A percentile compares a stretch with the other conserved stretches of the same genome.
Conservation (phyloP, 2,329 filamentous ascomycete species). For the Blumeriella jaapii region DNA sequence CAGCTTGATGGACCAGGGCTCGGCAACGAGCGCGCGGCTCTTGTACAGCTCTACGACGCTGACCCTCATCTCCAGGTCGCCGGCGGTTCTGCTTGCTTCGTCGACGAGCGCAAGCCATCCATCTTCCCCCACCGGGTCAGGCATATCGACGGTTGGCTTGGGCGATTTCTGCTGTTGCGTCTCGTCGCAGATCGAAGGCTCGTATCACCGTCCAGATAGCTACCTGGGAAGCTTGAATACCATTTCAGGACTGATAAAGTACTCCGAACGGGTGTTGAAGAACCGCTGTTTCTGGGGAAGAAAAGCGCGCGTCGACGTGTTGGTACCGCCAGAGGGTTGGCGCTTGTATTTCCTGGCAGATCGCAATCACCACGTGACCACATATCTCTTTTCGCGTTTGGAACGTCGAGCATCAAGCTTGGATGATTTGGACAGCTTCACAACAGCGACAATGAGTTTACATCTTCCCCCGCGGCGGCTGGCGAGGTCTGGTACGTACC, state of each 20-base stretch:
- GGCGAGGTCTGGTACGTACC: conserved; percentile 43
- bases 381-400: neutral
- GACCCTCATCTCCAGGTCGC: conserved; percentile 55
- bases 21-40: conserved; percentile 55
- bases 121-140: conserved; percentile 57
- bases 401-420: neutral
- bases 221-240: neutral
- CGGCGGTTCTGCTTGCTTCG: conserved; percentile 51
- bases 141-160: conserved; percentile 16
- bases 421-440: neutral
- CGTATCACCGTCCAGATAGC: conserved; percentile 1
- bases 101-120: conserved; percentile 68
- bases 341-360: too few species aligned
- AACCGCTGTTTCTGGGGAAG: too few species aligned
- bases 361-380: neutral
- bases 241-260: conserved; percentile 14
- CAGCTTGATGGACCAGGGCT: conserved; percentile 60
- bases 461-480: conserved; percentile 51
- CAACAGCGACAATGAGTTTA: conserved; percentile 40
- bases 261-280: conserved; percentile 4
- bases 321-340: too few species aligned
- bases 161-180: too few species aligned
- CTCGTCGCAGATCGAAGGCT: conserved; percentile 1
- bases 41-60: conserved; percentile 62
- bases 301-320: too few species aligned